Evolutionary conservation across 345 rosid species (phyloP).

Genomic region (Sonneratia caseolaris): DNA sequence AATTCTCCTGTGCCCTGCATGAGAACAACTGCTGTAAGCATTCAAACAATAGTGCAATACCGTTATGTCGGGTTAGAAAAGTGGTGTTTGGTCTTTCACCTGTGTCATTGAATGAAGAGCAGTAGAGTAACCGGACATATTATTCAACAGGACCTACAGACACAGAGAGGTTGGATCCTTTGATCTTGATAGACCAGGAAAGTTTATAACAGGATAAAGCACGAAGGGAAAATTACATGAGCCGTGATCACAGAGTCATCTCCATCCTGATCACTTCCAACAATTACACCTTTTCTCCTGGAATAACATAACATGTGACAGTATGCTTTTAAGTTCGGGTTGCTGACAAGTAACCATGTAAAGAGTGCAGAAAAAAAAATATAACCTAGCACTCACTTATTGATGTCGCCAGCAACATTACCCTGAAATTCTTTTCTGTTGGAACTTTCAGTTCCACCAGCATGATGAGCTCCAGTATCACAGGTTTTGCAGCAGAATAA

Average conservation of each 20-base stretch:
- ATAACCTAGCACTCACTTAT: slow-evolving; percentile 48
- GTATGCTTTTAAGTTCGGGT: too few species aligned
- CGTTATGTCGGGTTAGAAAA: not conserved
- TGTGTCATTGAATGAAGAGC: slow-evolving; percentile 97
- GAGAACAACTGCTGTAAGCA: not conserved
- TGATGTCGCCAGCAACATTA: slow-evolving; percentile 85
- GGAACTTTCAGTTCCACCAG: slow-evolving; percentile 92
- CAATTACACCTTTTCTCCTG: slow-evolving; percentile 97
- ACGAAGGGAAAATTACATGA: slow-evolving; percentile 27
- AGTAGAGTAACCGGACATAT: slow-evolving; percentile 97
- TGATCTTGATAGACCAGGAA: not conserved
- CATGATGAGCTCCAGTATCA: slow-evolving; percentile 92
- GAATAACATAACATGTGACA: not conserved
- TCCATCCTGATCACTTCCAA: slow-evolving; percentile 95
- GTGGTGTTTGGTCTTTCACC: slow-evolving; percentile 19
- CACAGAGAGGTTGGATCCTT: not conserved
- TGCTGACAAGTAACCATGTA: too few species aligned
- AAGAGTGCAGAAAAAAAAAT: too few species aligned
- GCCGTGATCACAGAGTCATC: slow-evolving; percentile 80
- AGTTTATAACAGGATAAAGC: not conserved
- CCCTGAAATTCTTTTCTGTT: slow-evolving; percentile 95
- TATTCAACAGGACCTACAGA: slow-evolving; percentile 80
- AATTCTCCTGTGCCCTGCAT: slow-evolving; percentile 92
- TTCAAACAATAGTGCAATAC: not conserved
- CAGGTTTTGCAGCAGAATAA: slow-evolving; percentile 79